phyloP scores from a whole-genome alignment of 306 rosid species.

The Begonia peltatifolia region DNA sequence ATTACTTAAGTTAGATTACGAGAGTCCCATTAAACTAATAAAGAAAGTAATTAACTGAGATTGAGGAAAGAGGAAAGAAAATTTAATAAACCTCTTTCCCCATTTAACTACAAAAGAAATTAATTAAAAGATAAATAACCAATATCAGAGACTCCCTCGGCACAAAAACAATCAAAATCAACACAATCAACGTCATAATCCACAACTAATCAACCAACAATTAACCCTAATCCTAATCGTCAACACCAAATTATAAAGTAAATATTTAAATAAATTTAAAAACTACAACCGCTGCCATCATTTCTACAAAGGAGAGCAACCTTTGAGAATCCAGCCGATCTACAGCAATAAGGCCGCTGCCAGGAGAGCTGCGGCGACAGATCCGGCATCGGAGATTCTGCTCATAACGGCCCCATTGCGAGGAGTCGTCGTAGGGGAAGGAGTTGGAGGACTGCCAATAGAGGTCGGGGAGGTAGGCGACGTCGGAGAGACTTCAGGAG shows the following conservation, averaged over 20 bases:
- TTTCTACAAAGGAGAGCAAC: conserved; percentile 1
- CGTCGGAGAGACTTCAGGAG: conserved; percentile 15
- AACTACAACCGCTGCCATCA: conserved; percentile 1
- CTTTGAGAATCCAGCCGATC: conserved; percentile 16
- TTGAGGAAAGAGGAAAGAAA: too few species aligned
- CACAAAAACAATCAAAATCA: conserved; percentile 1
- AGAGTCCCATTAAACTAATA: too few species aligned
- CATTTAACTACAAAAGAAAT: too few species aligned
- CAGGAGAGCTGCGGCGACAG: conserved; percentile 22
- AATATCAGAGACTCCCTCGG: too few species aligned
- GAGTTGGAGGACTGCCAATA: not conserved
- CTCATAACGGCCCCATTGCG: conserved; percentile 9
- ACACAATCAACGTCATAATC: too few species aligned
- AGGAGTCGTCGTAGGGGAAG: conserved; percentile 3
- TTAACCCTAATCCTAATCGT: not conserved
- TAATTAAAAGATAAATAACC: too few species aligned
- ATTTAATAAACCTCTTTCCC: too few species aligned
- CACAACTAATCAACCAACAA: too few species aligned
- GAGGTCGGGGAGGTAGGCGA: conserved; percentile 14
- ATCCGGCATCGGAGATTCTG: conserved; percentile 30
- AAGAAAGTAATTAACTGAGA: too few species aligned
- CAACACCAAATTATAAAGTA: conserved; percentile 1
- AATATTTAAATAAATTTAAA: conserved; percentile 1
- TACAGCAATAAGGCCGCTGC: conserved; percentile 33
- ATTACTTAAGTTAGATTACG: too few species aligned